Percentiles rank a stretch among this genome's conserved stretches.
Evolutionary conservation across 768 basidiomycete species (phyloP).

Genomic region (Pseudohyphozyma bogoriensis): DNA sequence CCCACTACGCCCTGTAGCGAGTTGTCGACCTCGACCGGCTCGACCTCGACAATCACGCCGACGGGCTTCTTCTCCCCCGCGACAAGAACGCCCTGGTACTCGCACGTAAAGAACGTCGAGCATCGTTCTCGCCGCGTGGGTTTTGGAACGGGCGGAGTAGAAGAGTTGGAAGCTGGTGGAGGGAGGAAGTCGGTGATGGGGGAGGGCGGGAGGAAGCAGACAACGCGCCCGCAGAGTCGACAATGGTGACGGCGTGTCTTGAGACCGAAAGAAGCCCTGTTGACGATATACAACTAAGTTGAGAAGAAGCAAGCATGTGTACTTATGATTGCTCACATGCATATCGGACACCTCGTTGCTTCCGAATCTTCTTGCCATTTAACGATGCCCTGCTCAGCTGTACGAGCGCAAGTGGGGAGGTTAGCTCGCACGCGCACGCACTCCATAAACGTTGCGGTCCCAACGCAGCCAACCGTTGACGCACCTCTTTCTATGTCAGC

Average conservation of each 20-base stretch:
- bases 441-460: background rate
- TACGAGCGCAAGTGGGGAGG: constrained; percentile 40
- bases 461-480: constrained; percentile 17
- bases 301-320: background rate
- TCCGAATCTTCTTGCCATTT: constrained; percentile 82
- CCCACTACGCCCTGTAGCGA: constrained; percentile 32
- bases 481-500: constrained; percentile 56
- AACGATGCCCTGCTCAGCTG: constrained; percentile 81
- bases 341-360: constrained; percentile 73
- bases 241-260: constrained; percentile 96
- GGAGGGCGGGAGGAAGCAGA: constrained; percentile 78
- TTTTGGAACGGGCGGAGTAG: background rate
- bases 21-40: constrained; percentile 37
- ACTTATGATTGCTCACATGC: too few relatives aligned
- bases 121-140: constrained; percentile 57
- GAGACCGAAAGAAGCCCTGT: constrained; percentile 66
- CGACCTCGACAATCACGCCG: constrained; percentile 26
- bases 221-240: constrained; percentile 79
- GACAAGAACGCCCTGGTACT: constrained; percentile 49
- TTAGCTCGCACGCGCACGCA: too few relatives aligned
- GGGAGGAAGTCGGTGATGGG: constrained; percentile 26
- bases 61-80: background rate
- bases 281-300: background rate
- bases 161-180: background rate
- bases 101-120: constrained; percentile 76